These are phyloP conservation scores for Metschnikowia proteae DNA, from an alignment of 805 yeast genomes.

Conservation along the genomic window DNA sequence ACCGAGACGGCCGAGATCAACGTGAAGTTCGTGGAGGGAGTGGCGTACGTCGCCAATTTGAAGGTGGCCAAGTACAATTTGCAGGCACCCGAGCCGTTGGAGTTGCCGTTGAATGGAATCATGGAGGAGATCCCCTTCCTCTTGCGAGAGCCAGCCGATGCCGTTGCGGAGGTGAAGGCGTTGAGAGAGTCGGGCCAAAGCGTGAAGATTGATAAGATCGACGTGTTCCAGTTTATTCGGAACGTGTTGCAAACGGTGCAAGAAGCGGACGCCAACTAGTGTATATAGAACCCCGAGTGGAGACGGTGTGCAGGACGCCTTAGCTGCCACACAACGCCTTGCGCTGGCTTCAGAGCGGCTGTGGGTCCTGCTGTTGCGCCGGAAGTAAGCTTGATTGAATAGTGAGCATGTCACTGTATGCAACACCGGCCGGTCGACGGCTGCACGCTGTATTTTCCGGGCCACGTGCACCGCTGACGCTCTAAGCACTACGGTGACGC, in stretches of 20 bases:
- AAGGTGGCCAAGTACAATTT: slow-evolving; percentile 46
- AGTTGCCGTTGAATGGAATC: slow-evolving; percentile 35
- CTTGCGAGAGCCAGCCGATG: slow-evolving; percentile 31
- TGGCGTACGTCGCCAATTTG: slow-evolving; percentile 63
- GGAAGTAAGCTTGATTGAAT: too few relatives aligned
- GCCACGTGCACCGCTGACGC: too few relatives aligned
- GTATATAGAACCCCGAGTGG: neutral
- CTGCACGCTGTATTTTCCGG: too few relatives aligned
- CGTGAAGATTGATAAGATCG: slow-evolving; percentile 34
- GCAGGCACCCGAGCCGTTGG: slow-evolving; percentile 21
- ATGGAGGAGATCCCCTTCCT: slow-evolving; percentile 43
- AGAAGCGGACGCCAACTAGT: slow-evolving; percentile 2
- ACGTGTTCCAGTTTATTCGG: slow-evolving; percentile 36
- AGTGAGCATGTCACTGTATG: too few relatives aligned
- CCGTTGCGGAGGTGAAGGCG: slow-evolving; percentile 44
- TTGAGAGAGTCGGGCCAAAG: slow-evolving; percentile 42
- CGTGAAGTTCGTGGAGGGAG: slow-evolving; percentile 55
- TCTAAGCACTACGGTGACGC: too few relatives aligned
- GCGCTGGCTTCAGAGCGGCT: too few relatives aligned
- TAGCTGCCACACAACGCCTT: too few relatives aligned
- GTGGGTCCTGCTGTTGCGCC: too few relatives aligned
- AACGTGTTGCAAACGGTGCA: slow-evolving; percentile 25
- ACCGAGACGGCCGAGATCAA: slow-evolving; percentile 55
- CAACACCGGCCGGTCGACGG: too few relatives aligned
- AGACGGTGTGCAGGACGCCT: too few relatives aligned